Base-by-base conservation (phyloP, 257 asterid species). In the Striga asiatica region DNA sequence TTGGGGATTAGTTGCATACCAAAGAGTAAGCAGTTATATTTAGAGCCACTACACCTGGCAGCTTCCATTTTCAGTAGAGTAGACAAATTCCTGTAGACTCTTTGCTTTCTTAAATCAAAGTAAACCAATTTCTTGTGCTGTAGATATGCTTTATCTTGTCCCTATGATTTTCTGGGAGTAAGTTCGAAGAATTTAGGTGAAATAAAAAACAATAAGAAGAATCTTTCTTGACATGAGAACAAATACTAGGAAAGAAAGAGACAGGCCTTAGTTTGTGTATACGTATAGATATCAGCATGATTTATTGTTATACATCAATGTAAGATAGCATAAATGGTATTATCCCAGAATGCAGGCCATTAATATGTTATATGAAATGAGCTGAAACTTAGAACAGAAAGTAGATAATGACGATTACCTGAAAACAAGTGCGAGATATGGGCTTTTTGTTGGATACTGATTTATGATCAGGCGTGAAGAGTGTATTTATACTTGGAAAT, bases 1-100 rank as follows among this genome's bases (percentile, higher is more conserved):
- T n/a, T n/a, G n/a, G n/a, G 39, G 28, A 56, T 42, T 13, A 58
- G 54, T 18, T 1, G 52, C 76, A 19, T 70, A 86, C 95, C 95
- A 38, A 86, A 83, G 60, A 81, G 74, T 46, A 81, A 28, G 64
- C 86, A 79, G 60, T 81, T 85, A 14, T 77, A 83, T 64, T 75
- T 83, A 8, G 80, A 60, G 38, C 53, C 71, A 5, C 16, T 54
- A 29, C 69, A 68, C 61, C 71, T 70, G 19, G 56, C 55, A 51
- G 57, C 77, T 85, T 85, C 89, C 93, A 84, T 84, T 71, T 42
- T 63, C 69, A 48, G 38, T 22, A 54, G 48, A 51, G 58, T 37
- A 20, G 56, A 38, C 34, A 12, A 50, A 8, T 28, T 13, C 60
- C 71, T 61, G 65, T 6, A 42, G 8, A 46, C 20, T 12, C n/a